Evolutionary conservation across 768 basidiomycete species (phyloP).

Genomic region (Naganishia vaughanmartiniae): DNA sequence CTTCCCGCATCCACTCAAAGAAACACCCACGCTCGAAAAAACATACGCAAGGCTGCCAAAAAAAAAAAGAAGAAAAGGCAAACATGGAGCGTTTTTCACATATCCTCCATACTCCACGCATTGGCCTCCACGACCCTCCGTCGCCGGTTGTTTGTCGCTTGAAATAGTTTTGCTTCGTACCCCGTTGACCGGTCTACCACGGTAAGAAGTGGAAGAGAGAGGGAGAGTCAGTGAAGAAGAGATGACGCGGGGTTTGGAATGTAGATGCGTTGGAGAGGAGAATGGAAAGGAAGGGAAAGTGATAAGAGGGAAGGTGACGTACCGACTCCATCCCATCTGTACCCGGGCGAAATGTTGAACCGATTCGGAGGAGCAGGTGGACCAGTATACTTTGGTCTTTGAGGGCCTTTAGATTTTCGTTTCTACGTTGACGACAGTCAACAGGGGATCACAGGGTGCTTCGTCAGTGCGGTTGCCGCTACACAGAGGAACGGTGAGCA

Average conservation of each 20-base stretch:
- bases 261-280: constrained; percentile 5
- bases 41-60: too few species aligned
- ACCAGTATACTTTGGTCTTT: constrained; percentile 78
- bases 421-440: constrained; percentile 56
- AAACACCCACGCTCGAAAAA: too few species aligned
- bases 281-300: too few species aligned
- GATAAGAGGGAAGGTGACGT: constrained; percentile 31
- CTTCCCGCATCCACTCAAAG: too few species aligned
- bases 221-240: not conserved
- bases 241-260: not conserved
- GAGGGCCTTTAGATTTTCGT: constrained; percentile 68
- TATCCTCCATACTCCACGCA: constrained; percentile 86
- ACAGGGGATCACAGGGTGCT: constrained; percentile 19
- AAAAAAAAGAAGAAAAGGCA: too few species aligned
- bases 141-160: constrained; percentile 71
- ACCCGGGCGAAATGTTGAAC: constrained; percentile 90
- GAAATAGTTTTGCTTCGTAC: constrained; percentile 89
- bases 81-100: constrained; percentile 57
- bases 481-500: not conserved
- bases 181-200: constrained; percentile 79
- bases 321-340: constrained; percentile 99
- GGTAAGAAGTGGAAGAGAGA: not conserved
- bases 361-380: constrained; percentile 90
- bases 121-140: constrained; percentile 71
- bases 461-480: not conserved